phyloP scores from a whole-genome alignment of 2,329 filamentous ascomycete genomes.

The Nothomitra cinnamomea region DNA sequence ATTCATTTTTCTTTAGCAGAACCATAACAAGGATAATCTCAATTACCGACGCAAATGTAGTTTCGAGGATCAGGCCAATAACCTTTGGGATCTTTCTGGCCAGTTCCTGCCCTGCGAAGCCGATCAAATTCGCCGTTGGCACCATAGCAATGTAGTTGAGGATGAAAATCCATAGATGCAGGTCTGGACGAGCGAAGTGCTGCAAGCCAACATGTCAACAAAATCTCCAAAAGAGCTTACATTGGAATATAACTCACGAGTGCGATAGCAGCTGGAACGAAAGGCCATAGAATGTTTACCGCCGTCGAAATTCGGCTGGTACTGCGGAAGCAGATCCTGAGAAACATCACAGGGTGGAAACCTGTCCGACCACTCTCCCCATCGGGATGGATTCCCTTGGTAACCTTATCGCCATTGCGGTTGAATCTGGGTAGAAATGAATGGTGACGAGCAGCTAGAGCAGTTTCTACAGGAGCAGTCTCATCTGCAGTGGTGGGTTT shows the following conservation, averaged over 20 bases:
- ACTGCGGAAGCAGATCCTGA: slow-evolving; percentile 46
- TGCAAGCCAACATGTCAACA: slow-evolving; percentile 11
- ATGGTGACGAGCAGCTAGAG: background rate
- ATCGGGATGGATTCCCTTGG: slow-evolving; percentile 24
- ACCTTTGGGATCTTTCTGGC: slow-evolving; percentile 62
- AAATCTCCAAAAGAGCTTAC: background rate
- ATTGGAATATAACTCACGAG: slow-evolving; percentile 25
- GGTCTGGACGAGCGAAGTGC: slow-evolving; percentile 35
- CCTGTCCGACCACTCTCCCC: slow-evolving; percentile 55
- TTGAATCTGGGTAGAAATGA: slow-evolving; percentile 13
- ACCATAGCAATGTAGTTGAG: slow-evolving; percentile 64
- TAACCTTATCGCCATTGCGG: slow-evolving; percentile 18
- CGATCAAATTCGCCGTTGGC: slow-evolving; percentile 57
- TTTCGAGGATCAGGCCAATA: slow-evolving; percentile 43
- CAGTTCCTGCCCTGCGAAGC: slow-evolving; percentile 56
- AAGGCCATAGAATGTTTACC: slow-evolving; percentile 59
- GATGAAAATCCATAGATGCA: slow-evolving; percentile 47
- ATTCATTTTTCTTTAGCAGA: slow-evolving; percentile 35
- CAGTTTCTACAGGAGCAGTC: background rate
- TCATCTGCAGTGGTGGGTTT: too few relatives aligned
- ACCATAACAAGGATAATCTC: slow-evolving; percentile 75
- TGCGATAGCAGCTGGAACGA: slow-evolving; percentile 56
- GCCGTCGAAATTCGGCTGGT: slow-evolving; percentile 43
- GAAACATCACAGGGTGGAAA: slow-evolving; percentile 45
- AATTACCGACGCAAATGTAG: slow-evolving; percentile 54